A percentile compares a stretch with the other conserved stretches of the same genome.
Conservation (phyloP, 2,329 filamentous ascomycete genomes). For the Myriosclerotinia duriaeana region DNA sequence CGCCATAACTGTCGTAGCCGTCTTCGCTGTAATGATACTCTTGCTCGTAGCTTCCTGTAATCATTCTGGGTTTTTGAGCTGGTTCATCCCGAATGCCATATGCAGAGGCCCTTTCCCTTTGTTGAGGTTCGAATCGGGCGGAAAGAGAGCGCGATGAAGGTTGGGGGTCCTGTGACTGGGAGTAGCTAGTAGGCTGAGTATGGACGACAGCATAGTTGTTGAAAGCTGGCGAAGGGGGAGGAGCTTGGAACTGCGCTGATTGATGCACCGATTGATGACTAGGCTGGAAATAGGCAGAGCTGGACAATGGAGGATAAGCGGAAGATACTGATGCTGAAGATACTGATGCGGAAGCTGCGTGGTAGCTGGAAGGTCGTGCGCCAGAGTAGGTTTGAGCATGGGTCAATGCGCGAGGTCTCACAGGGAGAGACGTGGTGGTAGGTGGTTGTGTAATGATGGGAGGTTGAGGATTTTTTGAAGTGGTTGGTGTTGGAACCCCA, state of each 20-base stretch:
- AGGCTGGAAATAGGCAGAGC: conserved; percentile 19
- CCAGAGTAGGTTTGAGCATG: conserved; percentile 19
- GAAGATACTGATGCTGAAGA: background rate
- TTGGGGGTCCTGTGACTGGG: conserved; percentile 10
- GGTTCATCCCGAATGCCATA: conserved; percentile 27
- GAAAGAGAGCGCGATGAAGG: conserved; percentile 29
- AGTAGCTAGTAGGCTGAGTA: conserved; percentile 6
- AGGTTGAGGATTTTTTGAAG: conserved; percentile 10
- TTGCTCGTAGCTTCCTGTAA: conserved; percentile 17
- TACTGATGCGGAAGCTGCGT: conserved; percentile 1
- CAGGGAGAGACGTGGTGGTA: conserved; percentile 9
- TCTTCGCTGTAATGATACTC: conserved; percentile 21
- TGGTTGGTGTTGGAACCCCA: conserved; percentile 8
- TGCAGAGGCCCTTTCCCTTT: conserved; percentile 27
- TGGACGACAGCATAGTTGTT: conserved; percentile 14
- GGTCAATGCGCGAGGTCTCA: conserved; percentile 16
- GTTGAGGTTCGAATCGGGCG: conserved; percentile 33
- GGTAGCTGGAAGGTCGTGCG: conserved; percentile 19
- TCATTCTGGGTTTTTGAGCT: conserved; percentile 17
- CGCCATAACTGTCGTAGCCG: conserved; percentile 15
- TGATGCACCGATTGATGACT: conserved; percentile 11
- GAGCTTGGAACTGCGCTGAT: conserved; percentile 16
- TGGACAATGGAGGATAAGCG: conserved; percentile 21
- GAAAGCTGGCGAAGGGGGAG: conserved; percentile 23
- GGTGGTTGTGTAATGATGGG: conserved; percentile 17